Evolutionary conservation across 2,329 filamentous ascomycete species (phyloP).

Genomic region (Microcyclosporella mali): DNA sequence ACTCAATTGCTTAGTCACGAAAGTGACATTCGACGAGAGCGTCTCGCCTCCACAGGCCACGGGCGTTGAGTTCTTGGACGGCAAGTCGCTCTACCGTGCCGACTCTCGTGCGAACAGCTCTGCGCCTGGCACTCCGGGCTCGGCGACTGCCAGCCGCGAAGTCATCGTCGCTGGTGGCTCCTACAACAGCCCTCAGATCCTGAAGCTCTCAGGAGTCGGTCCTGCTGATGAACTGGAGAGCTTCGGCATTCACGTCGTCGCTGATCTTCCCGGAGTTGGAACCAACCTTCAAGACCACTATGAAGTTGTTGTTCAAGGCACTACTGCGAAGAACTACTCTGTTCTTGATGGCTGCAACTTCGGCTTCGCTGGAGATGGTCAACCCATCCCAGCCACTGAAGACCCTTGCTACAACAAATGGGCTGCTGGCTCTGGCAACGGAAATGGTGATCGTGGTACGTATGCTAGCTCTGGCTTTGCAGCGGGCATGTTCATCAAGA

Average conservation of each 20-base stretch:
- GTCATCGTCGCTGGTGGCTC: conserved; percentile 36
- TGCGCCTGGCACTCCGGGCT: conserved; percentile 35
- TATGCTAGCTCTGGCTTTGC: conserved; percentile 49
- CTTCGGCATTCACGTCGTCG: conserved; percentile 50
- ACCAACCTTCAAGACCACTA: conserved; percentile 58
- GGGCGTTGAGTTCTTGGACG: conserved; percentile 37
- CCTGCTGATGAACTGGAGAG: conserved; percentile 48
- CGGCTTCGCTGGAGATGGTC: conserved; percentile 1
- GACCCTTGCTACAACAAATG: conserved; percentile 40
- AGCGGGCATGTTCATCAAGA: conserved; percentile 39
- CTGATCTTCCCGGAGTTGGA: conserved; percentile 56
- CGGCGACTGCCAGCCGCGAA: conserved; percentile 30
- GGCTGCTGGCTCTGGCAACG: conserved; percentile 24
- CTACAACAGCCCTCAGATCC: conserved; percentile 49
- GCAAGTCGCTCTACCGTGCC: conserved; percentile 32
- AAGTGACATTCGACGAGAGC: conserved; percentile 56
- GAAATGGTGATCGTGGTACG: conserved; percentile 29
- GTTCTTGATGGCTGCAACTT: conserved; percentile 34
- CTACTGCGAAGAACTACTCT: conserved; percentile 19
- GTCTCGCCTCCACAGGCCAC: conserved; percentile 21
- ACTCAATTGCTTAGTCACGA: conserved; percentile 59
- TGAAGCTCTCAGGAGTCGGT: conserved; percentile 61
- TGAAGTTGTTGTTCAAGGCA: conserved; percentile 40
- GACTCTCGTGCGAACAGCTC: conserved; percentile 27
- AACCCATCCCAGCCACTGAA: background rate